Evolutionary conservation across 176 grass and related monocot species (phyloP).

Genomic region (Metroxylon sagu): DNA sequence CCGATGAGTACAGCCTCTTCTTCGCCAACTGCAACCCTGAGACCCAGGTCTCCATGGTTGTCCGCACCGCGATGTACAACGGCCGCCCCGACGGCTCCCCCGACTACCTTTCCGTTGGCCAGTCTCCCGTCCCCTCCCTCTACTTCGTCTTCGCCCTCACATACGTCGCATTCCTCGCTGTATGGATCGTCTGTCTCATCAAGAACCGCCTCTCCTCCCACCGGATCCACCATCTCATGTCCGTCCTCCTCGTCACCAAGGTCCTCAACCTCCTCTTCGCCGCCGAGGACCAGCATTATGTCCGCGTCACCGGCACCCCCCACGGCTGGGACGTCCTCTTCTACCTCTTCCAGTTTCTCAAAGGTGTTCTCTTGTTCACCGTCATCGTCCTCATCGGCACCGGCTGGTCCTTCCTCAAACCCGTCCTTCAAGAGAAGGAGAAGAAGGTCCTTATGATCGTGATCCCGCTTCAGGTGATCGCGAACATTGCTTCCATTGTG

Average conservation of each 20-base stretch:
- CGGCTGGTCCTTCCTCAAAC: slow-evolving; percentile 95
- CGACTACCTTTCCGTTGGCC: slow-evolving; percentile 86
- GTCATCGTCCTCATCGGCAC: slow-evolving; percentile 93
- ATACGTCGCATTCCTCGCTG: slow-evolving; percentile 60
- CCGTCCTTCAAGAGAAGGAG: slow-evolving; percentile 92
- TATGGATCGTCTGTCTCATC: slow-evolving; percentile 61
- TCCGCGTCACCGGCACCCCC: slow-evolving; percentile 49
- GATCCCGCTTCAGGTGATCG: slow-evolving; percentile 78
- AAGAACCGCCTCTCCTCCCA: slow-evolving; percentile 65
- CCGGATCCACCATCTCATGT: slow-evolving; percentile 97
- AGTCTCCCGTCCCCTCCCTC: slow-evolving; percentile 54
- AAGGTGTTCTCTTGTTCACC: slow-evolving; percentile 81
- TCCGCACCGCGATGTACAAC: slow-evolving; percentile 86
- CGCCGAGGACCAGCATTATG: slow-evolving; percentile 85
- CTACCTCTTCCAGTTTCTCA: slow-evolving; percentile 86
- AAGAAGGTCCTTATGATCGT: slow-evolving; percentile 98
- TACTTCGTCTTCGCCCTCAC: slow-evolving; percentile 63
- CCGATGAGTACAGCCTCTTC: slow-evolving; percentile 93
- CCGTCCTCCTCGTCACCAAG: slow-evolving; percentile 54
- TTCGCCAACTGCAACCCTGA: slow-evolving; percentile 73
- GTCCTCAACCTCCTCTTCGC: slow-evolving; percentile 81
- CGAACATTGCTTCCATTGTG: slow-evolving; percentile 79
- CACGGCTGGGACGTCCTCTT: slow-evolving; percentile 95
- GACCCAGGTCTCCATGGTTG: slow-evolving; percentile 56
- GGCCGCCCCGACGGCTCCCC: slow-evolving; percentile 38